Base-by-base conservation (phyloP, 2,329 filamentous ascomycete species). In the Fusarium tjaetaba region DNA sequence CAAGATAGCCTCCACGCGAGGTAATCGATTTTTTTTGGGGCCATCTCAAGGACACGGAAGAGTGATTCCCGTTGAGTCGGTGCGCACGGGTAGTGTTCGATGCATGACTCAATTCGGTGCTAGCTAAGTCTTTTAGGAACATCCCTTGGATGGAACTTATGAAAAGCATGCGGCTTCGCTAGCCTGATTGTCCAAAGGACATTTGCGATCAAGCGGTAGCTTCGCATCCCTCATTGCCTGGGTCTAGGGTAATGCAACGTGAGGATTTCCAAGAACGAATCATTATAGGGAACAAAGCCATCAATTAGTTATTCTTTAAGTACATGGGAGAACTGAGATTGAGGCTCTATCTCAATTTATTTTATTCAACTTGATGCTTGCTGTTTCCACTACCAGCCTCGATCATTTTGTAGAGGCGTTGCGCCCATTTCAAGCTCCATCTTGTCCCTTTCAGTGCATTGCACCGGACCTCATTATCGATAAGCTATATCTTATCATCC, bases 271-370 rank as follows among this genome's bases (percentile, higher is more conserved):
- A 10, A 20, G 4, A 26, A 16, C 7, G 3, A 15, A 16, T 4
- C 6, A 24, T 20, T 20, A 9, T 2, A 24, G 11, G n/a, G 7
- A 14, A 24, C 11, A 10, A 7, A 5, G 4, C 16, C n/a, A 34
- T 4, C 11, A 10, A 11, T 34, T 0, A 11, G n/a, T 7, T 10
- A 20, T 10, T 15, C 9, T 24, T 20, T 4, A 4, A 51, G 5
- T 5, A 5, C 22, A 7, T 4, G 4, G 4, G 20, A 0, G 22
- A 11, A 7, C 2, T 3, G 2, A 7, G 5, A 39, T 22, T 22
- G 38, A 22, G 2, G 9, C 18, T 20, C 18, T 20, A 20, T 38
- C 18, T 38, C 18, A 38, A 11, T 38, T 10, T 11, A 20, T 15
- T 13, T 9, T 9, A 11, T 2, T 16, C 8, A 18, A 7, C 4